Conservation (phyloP, 1,284 basidiomycete species). For the Fomitopsis schrenkii region DNA sequence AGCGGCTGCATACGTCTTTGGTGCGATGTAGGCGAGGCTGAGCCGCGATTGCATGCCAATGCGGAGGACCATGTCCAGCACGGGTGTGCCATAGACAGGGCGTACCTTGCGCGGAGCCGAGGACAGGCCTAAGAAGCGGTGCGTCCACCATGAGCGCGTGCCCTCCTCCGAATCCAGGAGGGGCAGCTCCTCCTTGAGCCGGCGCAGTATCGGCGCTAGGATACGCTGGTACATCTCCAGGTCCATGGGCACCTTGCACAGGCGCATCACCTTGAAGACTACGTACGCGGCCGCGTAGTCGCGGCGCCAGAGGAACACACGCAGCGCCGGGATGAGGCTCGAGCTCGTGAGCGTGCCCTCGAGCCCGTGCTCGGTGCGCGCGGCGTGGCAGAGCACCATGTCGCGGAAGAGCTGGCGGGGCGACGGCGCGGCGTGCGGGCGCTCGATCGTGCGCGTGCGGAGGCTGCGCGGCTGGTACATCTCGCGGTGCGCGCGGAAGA, state of each 20-base stretch:
- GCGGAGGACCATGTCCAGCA: constrained; percentile 13
- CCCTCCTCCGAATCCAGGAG: neutral
- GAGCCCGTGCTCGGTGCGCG: constrained; percentile 10
- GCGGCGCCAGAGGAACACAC: constrained; percentile 35
- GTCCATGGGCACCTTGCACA: constrained; percentile 28
- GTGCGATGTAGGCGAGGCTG: constrained; percentile 10
- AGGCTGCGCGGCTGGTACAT: constrained; percentile 23
- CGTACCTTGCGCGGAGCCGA: neutral
- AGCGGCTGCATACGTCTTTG: neutral
- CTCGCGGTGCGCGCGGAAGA: constrained; percentile 37
- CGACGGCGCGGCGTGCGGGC: constrained; percentile 17
- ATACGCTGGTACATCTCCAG: constrained; percentile 39
- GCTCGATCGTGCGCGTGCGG: constrained; percentile 17
- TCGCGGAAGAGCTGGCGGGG: constrained; percentile 45
- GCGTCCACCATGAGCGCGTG: constrained; percentile 18
- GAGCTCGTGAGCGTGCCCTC: constrained; percentile 26
- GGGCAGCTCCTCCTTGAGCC: constrained; percentile 15
- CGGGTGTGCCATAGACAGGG: constrained; percentile 5
- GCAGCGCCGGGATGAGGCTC: constrained; percentile 38
- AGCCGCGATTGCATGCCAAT: constrained; percentile 11
- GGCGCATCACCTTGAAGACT: constrained; percentile 30
- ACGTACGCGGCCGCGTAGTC: constrained; percentile 47
- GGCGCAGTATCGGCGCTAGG: constrained; percentile 19
- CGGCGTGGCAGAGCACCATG: constrained; percentile 35
- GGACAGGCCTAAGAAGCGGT: constrained; percentile 26